Base-by-base conservation (phyloP, 73 alveolate genomes). In the Stentor coeruleus region DNA sequence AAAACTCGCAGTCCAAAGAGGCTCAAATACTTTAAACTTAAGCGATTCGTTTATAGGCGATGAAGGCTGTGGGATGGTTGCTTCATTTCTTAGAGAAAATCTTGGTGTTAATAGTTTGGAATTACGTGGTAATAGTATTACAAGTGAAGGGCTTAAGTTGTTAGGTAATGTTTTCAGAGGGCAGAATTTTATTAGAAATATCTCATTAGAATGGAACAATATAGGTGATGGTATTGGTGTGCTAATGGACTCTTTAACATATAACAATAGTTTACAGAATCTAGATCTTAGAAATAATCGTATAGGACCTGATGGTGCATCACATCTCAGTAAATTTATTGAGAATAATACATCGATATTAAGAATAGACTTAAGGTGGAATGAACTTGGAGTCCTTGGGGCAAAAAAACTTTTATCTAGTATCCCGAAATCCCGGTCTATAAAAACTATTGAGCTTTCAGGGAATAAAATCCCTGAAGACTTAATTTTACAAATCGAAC, bases 391-490 rank as follows among this genome's bases (percentile, higher is more conserved):
- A 30, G 66, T 58, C 74, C 26, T 58, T 3, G 94, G 94, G 0
- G 94, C 86, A 20, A 88, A 81, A 38, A 75, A 81, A 0, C 58
- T 88, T 40, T 36, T 88, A 35, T 76, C 77, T 58, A 88, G 85
- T 36, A 58, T 88, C 3, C 6, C 59, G 14, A 31, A 28, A 59
- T 76, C 79, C 59, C 59, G 66, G 39, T 2, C 86, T 3, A 15
- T 88, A n/a, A 31, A 42, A 15, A 3, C 66, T 0, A 35, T 88
- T 35, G 94, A 88, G 35, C 20, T 85, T 3, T 75, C 88, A 3
- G 94, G 94, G 59, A 88, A 88, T 60, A 84, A 85, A 76, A 86
- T 88, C 60, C 74, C 84, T 20, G 94, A 88, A 30, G 91, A 85
- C 59, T 3, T 55, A 30, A 20, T 84, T 31, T 59, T 74, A 36